phyloP scores from a whole-genome alignment of 2,329 filamentous ascomycete species.

The Lachnellula subtilissima region DNA sequence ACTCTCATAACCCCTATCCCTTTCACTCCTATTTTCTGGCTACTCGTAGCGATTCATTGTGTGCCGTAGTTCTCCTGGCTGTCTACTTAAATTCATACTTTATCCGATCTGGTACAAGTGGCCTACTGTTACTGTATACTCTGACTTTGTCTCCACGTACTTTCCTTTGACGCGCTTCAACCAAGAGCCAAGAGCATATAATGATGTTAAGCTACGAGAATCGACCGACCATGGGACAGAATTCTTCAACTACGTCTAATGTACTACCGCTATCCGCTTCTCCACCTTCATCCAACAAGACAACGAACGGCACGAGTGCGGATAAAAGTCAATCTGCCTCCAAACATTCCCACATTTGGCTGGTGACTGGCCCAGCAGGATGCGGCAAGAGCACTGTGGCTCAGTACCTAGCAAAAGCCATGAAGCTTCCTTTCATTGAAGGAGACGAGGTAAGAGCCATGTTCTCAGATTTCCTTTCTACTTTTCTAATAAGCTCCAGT shows the following conservation, averaged over 20 bases:
- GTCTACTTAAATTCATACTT: background rate
- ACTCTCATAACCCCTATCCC: constrained; percentile 1
- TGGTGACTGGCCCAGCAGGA: constrained; percentile 73
- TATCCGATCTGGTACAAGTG: background rate
- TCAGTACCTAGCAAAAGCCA: constrained; percentile 54
- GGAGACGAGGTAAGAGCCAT: constrained; percentile 63
- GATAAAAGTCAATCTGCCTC: constrained; percentile 17
- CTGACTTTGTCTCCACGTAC: background rate
- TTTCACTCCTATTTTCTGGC: background rate
- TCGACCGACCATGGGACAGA: constrained; percentile 23
- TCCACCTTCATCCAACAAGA: constrained; percentile 7
- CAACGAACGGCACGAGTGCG: constrained; percentile 14
- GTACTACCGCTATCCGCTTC: constrained; percentile 20
- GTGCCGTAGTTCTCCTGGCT: background rate
- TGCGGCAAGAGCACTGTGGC: constrained; percentile 77
- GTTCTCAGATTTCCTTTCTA: background rate
- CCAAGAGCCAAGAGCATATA: background rate
- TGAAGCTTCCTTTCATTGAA: constrained; percentile 68
- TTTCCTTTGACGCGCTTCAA: background rate
- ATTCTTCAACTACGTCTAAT: constrained; percentile 21
- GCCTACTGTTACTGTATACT: background rate
- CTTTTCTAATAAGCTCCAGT: constrained; percentile 42
- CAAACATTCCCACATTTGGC: constrained; percentile 64
- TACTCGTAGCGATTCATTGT: background rate
- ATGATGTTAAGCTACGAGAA: constrained; percentile 30